Conservation (phyloP, 495 filamentous ascomycete species). For the Trichoderma parareesei region DNA sequence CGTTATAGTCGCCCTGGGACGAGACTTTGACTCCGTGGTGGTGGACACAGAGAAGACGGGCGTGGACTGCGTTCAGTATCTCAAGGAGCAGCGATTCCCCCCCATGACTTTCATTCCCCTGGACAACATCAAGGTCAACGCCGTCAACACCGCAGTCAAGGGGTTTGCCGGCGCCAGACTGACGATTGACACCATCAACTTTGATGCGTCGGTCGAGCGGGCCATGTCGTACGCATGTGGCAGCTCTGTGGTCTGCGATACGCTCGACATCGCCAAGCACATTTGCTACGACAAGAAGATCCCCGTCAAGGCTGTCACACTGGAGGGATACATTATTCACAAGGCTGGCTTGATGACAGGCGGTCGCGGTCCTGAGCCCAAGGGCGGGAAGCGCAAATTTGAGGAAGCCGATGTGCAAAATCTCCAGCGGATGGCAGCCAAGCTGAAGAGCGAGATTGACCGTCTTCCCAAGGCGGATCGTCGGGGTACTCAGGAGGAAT, state of each 20-base stretch:
- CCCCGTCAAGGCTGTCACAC: conserved; percentile 86
- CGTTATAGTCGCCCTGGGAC: conserved; percentile 83
- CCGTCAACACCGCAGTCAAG: conserved; percentile 81
- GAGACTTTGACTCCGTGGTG: conserved; percentile 87
- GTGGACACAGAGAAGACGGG: conserved; percentile 96
- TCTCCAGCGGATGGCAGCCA: conserved; percentile 57
- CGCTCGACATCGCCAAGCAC: conserved; percentile 71
- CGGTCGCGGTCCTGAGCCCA: conserved; percentile 66
- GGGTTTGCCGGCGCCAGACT: conserved; percentile 76
- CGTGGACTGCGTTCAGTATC: conserved; percentile 87
- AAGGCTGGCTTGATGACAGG: conserved; percentile 98
- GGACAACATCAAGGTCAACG: conserved; percentile 91
- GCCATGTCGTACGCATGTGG: conserved; percentile 94
- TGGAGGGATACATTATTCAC: conserved; percentile 90
- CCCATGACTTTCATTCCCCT: conserved; percentile 90
- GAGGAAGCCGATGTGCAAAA: conserved; percentile 84
- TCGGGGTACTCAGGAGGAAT: conserved; percentile 67
- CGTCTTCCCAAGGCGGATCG: conserved; percentile 69
- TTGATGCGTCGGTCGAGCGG: conserved; percentile 75
- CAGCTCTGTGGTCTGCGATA: conserved; percentile 92
- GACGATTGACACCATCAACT: conserved; percentile 94
- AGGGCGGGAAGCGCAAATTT: conserved; percentile 70
- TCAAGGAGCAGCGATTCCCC: conserved; percentile 77
- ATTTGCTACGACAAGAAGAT: conserved; percentile 80
- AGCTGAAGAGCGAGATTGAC: conserved; percentile 61